A percentile compares a stretch with the other conserved stretches of the same genome.
These are phyloP conservation scores for Trametes polyzona DNA, from an alignment of 1,284 basidiomycete genomes.

Conservation along the genomic window DNA sequence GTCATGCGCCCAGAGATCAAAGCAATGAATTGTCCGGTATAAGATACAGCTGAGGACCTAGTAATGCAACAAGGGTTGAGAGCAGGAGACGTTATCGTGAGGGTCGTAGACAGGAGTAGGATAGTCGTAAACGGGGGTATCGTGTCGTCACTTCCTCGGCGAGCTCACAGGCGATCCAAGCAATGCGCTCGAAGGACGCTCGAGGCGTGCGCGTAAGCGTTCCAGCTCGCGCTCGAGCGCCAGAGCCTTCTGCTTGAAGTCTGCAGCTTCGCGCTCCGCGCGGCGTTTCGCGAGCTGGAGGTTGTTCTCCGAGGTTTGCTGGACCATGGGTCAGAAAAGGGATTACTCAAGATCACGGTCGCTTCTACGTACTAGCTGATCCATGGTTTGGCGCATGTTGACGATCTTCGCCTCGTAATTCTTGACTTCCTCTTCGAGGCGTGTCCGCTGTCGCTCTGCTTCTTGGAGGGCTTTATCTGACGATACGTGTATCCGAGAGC, in stretches of 20 bases:
- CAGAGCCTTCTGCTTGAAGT: constrained; percentile 71
- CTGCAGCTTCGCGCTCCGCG: constrained; percentile 74
- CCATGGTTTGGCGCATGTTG: constrained; percentile 59
- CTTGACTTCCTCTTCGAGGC: constrained; percentile 68
- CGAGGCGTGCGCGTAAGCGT: constrained; percentile 64
- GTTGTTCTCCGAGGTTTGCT: constrained; percentile 75
- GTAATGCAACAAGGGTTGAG: constrained; percentile 21
- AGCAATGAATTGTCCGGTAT: constrained; percentile 13
- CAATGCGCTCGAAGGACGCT: constrained; percentile 38
- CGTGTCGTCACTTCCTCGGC: constrained; percentile 31
- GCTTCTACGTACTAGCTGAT: constrained; percentile 59
- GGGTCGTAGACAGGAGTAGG: constrained; percentile 15
- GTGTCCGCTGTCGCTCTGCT: constrained; percentile 58
- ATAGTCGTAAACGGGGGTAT: constrained; percentile 15
- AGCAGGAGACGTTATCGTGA: constrained; percentile 13
- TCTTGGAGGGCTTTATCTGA: constrained; percentile 64
- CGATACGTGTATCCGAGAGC: constrained; percentile 49
- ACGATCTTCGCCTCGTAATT: constrained; percentile 60
- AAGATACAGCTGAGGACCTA: constrained; percentile 23
- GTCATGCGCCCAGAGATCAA: too few species aligned
- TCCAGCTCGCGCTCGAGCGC: constrained; percentile 75
- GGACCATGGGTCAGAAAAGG: not conserved
- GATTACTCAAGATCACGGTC: not conserved
- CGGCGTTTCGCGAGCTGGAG: constrained; percentile 73
- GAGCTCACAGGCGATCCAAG: constrained; percentile 39